Evolutionary conservation across 2,329 filamentous ascomycete genomes (phyloP).

Genomic region (Diaporthe ilicicola): DNA sequence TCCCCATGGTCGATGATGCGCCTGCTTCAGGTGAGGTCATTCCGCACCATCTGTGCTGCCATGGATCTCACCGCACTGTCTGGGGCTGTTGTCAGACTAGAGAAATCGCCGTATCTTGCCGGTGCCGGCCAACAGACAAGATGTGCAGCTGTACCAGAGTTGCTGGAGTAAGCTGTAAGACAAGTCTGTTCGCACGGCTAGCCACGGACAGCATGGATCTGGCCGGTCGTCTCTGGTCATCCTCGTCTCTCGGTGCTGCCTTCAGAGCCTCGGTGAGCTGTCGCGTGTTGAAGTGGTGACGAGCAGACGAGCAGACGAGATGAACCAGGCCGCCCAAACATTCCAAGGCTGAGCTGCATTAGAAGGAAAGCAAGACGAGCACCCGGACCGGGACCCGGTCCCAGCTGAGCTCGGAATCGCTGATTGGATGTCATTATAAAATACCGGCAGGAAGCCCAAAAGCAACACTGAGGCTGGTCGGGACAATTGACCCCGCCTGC

Average conservation of each 20-base stretch:
- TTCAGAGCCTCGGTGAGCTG: not conserved
- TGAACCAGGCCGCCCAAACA: not conserved
- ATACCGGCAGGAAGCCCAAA: not conserved
- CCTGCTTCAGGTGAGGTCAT: not conserved
- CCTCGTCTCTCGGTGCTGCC: not conserved
- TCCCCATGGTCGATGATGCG: not conserved
- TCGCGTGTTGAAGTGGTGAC: conserved; percentile 2
- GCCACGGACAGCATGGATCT: not conserved
- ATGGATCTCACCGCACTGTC: conserved; percentile 17
- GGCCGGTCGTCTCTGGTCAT: not conserved
- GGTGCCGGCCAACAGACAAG: not conserved
- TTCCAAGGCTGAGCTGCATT: not conserved
- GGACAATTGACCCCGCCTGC: not conserved
- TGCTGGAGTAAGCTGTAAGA: not conserved
- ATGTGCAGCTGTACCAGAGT: not conserved
- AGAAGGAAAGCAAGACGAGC: not conserved
- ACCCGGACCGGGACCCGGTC: not conserved
- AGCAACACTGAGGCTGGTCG: not conserved
- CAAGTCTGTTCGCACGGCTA: conserved; percentile 3
- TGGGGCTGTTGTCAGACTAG: not conserved
- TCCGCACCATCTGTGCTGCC: not conserved
- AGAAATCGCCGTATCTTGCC: not conserved
- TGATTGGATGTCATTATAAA: too few relatives aligned
- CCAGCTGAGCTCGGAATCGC: not conserved
- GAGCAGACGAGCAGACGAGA: not conserved